Evolutionary conservation across 2,329 filamentous ascomycete genomes (phyloP).

Genomic region (Botrytis squamosa): DNA sequence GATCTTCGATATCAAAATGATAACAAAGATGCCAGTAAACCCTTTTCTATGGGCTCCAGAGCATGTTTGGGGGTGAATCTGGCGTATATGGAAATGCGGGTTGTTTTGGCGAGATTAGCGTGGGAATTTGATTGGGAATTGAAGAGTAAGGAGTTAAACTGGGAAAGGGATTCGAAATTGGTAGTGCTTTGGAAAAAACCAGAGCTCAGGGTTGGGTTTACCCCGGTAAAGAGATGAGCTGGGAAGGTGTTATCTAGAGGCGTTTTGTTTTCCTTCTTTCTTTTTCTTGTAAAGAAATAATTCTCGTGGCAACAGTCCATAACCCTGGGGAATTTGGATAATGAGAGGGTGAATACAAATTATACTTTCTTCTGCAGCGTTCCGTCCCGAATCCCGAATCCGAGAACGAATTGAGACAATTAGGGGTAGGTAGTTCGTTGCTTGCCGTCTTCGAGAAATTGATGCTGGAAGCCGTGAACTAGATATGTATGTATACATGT

Average conservation of each 20-base stretch:
- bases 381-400: neutral
- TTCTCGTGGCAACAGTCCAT: neutral
- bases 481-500: neutral
- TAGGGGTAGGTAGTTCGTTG: neutral
- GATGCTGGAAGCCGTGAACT: neutral
- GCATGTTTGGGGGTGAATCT: conserved; percentile 13
- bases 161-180: conserved; percentile 13
- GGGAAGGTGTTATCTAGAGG: neutral
- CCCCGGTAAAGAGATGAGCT: neutral
- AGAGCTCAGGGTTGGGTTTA: conserved; percentile 7
- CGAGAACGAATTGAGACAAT: neutral
- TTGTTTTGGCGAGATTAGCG: conserved; percentile 12
- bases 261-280: neutral
- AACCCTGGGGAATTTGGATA: neutral
- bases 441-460: neutral
- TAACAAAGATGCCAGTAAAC: conserved; percentile 13
- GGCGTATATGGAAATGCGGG: conserved; percentile 18
- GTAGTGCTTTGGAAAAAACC: conserved; percentile 15
- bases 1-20: conserved; percentile 11
- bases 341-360: neutral
- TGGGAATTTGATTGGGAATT: conserved; percentile 20
- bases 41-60: conserved; percentile 7
- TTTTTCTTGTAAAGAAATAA: too few relatives aligned
- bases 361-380: neutral
- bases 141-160: conserved; percentile 1